These are phyloP conservation scores for Graphium sp. DNA, from an alignment of 2,329 filamentous ascomycete species.

Conservation along the genomic window DNA sequence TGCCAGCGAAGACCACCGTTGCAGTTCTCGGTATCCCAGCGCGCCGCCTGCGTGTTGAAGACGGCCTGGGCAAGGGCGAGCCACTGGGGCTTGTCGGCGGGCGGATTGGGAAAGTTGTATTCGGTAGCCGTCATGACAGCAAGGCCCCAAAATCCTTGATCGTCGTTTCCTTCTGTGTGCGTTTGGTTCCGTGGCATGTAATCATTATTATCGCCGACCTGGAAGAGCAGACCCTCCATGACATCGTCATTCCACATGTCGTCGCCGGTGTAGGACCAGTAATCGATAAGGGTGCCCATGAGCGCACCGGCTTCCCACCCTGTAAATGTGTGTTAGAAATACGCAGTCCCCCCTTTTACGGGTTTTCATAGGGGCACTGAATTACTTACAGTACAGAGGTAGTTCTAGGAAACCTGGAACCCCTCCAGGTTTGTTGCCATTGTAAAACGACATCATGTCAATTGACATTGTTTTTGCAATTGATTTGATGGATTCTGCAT, in stretches of 20 bases:
- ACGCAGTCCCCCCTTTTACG: conserved; percentile 2
- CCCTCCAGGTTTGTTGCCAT: conserved; percentile 29
- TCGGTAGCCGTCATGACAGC: conserved; percentile 56
- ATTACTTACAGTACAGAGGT: conserved; percentile 34
- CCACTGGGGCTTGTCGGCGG: conserved; percentile 42
- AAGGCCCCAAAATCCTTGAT: conserved; percentile 60
- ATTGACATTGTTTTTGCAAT: conserved; percentile 31
- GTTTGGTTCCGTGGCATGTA: conserved; percentile 67
- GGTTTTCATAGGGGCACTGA: background rate
- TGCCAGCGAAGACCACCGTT: conserved; percentile 72
- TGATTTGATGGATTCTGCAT: conserved; percentile 28
- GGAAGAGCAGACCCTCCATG: conserved; percentile 52
- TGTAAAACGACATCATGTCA: conserved; percentile 26
- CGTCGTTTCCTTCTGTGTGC: conserved; percentile 53
- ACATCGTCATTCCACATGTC: conserved; percentile 52
- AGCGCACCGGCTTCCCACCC: conserved; percentile 64
- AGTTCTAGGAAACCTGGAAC: conserved; percentile 32
- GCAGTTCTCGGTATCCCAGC: conserved; percentile 56
- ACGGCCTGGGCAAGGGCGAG: conserved; percentile 60
- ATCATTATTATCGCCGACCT: conserved; percentile 55
- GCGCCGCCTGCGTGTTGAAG: conserved; percentile 60
- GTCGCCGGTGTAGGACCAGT: conserved; percentile 73
- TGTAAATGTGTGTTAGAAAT: conserved; percentile 11
- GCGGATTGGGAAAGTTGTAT: conserved; percentile 46
- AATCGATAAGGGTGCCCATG: conserved; percentile 57